Evolutionary conservation across 2,329 filamentous ascomycete species (phyloP), one percentile per base, ranked within the genome.

Genomic region (Clonostachys rhizophaga): DNA sequence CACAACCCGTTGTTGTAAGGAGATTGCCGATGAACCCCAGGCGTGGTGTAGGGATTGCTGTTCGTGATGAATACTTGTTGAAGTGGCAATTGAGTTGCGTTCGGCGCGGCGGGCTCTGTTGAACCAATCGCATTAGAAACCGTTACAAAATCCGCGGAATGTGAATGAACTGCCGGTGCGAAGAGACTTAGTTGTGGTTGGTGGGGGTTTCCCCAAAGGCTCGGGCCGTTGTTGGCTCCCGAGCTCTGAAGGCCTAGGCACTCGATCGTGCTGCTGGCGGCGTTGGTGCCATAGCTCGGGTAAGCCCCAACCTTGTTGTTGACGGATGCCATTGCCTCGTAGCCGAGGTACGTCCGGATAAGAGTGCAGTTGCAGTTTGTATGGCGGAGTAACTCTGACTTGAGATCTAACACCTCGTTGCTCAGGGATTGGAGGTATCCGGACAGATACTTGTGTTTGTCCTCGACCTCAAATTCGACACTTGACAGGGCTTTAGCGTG

Each of bases 291-390:
- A 34, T 30, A 30, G 24, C 9, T 30, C 24, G 24, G 24, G 4
- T 9, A 30, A 30, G 24, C 24, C 24, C 24, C 44, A 16, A 50
- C 24, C 34, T 59, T 44, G 5, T 54, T 54, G 20, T 59, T 55
- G 4, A 63, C 58, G 5, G 59, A 58, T 45, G 55, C 60, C 47
- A 55, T 56, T 2, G 60, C 60, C 45, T 63, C 59, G 16, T 60
- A 55, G 34, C 57, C 56, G 45, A 63, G 63, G 44, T 62, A 63
- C 35, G 52, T 58, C 37, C 62, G 59, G 33, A 63, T 63, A 8
- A 63, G 55, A 24, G 53, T 46, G 30, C 61, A 63, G 47, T 58
- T 54, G 46, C 61, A 64, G 42, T 61, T 56, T 10, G 57, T 61
- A 36, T 64, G 61, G 13, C 54, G 58, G 30, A 64, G 47, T 2